Base-by-base conservation (phyloP, 441 rosid genomes). In the Mallotus repandus region DNA sequence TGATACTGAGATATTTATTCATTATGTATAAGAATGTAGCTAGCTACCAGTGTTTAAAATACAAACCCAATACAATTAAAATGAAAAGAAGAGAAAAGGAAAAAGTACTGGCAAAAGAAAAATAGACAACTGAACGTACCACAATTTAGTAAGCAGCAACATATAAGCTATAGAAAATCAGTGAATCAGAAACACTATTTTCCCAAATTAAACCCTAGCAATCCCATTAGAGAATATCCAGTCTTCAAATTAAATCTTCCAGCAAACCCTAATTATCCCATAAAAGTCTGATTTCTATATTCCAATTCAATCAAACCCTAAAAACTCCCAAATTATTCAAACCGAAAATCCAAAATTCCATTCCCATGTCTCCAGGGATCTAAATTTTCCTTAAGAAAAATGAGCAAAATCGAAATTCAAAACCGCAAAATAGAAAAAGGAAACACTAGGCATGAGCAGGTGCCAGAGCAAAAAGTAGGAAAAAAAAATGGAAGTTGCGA, bases 301-400 rank as follows among this genome's bases (percentile, higher is more conserved):
- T 43, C 18, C 50, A 52, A 41, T 22, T 22, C 38, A 63, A 53
- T 38, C 9, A 13, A 66, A 38, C 66, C 38, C 55, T 6, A 22
- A 58, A 1, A 32, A 60, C n/a, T 10, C 78, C 68, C 54, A 74
- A 61, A n/a, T 67, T 72, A 49, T 16, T 63, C 60, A 53, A 49
- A 56, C 15, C 8, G 66, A 48, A 19, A 64, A 29, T 29, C 52
- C 7, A 65, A 64, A 29, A 29, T 29, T 29, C 32, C 32, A 13
- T 21, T 22, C 57, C n/a, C 2, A 16, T 49, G 69, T 56, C 18
- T 1, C 64, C 38, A 41, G 16, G 78, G 79, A 81, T 77, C 82
- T 77, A 69, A 14, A 60, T 60, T 2, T 29, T 29, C 32, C 2
- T 29, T 29, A 69, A 12, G 45, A 67, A 74, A 59, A 46, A 66